A percentile compares a stretch with the other conserved stretches of the same genome.
Evolutionary conservation across 306 rosid species (phyloP).

Genomic region (Begonia masoniana): DNA sequence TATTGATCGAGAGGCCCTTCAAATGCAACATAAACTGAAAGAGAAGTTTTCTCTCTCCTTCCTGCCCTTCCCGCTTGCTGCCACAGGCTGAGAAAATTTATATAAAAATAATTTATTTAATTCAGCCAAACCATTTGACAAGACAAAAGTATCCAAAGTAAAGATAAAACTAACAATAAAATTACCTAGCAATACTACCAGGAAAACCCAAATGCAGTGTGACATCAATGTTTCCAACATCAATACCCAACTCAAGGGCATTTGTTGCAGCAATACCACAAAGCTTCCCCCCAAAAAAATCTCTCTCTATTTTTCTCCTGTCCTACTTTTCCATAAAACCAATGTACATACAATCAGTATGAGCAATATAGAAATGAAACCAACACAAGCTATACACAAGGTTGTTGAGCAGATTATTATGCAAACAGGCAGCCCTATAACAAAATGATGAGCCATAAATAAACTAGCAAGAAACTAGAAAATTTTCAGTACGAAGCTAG

Average conservation of each 20-base stretch:
- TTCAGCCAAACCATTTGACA: constrained; percentile 7
- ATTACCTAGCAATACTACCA: constrained; percentile 84
- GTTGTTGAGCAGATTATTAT: no score
- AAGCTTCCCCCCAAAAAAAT: constrained; percentile 71
- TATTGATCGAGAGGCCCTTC: constrained; percentile 92
- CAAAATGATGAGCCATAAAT: no score
- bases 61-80: constrained; percentile 98
- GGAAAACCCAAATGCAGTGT: constrained; percentile 98
- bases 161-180: neutral
- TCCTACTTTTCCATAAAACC: constrained; percentile 38
- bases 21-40: constrained; percentile 85
- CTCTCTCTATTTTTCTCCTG: constrained; percentile 80
- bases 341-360: neutral
- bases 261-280: constrained; percentile 93
- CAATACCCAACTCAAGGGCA: constrained; percentile 99
- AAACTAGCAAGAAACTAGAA: no score
- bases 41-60: constrained; percentile 80
- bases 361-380: neutral
- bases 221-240: constrained; percentile 87
- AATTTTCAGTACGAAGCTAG: no score
- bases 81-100: constrained; percentile 48
- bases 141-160: constrained; percentile 2
- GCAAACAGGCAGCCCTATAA: no score
- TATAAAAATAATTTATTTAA: constrained; percentile 4
- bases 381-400: no score